phyloP scores from a whole-genome alignment of 1,284 basidiomycete genomes.

The Schizopora paradoxa region DNA sequence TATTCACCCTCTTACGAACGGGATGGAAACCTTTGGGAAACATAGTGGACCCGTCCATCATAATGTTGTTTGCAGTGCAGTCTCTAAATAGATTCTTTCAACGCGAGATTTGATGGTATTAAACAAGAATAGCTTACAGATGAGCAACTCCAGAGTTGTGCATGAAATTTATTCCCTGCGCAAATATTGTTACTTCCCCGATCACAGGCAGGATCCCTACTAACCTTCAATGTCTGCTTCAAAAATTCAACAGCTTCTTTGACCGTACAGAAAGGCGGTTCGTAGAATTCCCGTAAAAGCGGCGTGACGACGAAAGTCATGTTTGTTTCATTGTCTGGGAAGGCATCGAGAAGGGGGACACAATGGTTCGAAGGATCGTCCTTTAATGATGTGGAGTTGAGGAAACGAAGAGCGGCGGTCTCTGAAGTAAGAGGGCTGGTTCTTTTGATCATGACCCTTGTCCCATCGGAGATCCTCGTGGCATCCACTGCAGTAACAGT shows the following conservation, averaged over 20 bases:
- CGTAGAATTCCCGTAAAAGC: constrained; percentile 9
- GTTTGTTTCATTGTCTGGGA: too few species aligned
- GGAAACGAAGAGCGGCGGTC: too few species aligned
- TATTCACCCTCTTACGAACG: neutral
- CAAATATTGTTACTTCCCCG: too few species aligned
- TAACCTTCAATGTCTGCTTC: constrained; percentile 17
- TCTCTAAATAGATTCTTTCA: too few species aligned
- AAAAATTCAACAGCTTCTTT: constrained; percentile 18
- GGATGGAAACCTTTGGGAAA: constrained; percentile 22
- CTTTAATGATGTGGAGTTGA: constrained; percentile 1
- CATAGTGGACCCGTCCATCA: constrained; percentile 19
- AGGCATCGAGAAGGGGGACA: constrained; percentile 17
- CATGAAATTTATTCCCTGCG: too few species aligned
- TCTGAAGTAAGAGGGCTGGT: neutral
- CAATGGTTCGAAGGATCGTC: constrained; percentile 17
- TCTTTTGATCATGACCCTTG: constrained; percentile 23
- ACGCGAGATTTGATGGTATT: too few species aligned
- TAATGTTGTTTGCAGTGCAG: constrained; percentile 17
- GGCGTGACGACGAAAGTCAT: constrained; percentile 19
- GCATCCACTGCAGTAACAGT: constrained; percentile 24
- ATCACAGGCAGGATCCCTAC: too few species aligned
- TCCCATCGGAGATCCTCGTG: constrained; percentile 22
- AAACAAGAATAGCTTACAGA: too few species aligned
- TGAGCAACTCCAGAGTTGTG: too few species aligned
- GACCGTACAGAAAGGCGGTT: constrained; percentile 13